phyloP scores from a whole-genome alignment of 495 filamentous ascomycete species.

The Podospora tetraspora region DNA sequence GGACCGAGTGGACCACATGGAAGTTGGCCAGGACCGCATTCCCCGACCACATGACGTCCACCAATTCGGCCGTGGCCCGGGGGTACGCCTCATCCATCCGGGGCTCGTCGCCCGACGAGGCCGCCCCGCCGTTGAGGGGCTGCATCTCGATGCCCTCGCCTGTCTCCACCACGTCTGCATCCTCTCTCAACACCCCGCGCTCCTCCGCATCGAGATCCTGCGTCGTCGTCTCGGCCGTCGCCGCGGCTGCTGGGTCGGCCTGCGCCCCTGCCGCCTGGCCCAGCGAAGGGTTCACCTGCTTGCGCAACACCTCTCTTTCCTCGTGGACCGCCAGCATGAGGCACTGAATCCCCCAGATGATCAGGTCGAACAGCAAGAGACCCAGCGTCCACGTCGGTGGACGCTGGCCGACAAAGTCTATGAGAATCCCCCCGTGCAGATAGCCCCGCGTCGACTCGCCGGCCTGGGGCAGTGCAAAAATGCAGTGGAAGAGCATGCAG shows the following conservation, averaged over 20 bases:
- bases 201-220: slow-evolving; percentile 82
- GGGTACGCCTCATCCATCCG: slow-evolving; percentile 45
- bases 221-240: slow-evolving; percentile 16
- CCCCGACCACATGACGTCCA: slow-evolving; percentile 61
- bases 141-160: slow-evolving; percentile 47
- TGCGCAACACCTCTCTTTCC: slow-evolving; percentile 57
- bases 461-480: slow-evolving; percentile 57
- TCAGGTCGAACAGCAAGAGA: slow-evolving; percentile 58
- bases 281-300: slow-evolving; percentile 33
- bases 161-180: slow-evolving; percentile 31
- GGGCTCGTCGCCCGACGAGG: slow-evolving; percentile 18
- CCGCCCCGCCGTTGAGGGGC: slow-evolving; percentile 25
- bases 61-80: slow-evolving; percentile 40
- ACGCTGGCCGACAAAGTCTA: slow-evolving; percentile 82
- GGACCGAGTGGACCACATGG: slow-evolving; percentile 60
- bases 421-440: slow-evolving; percentile 75
- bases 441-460: slow-evolving; percentile 75
- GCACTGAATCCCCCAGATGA: slow-evolving; percentile 63
- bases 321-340: slow-evolving; percentile 69
- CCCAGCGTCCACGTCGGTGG: slow-evolving; percentile 62
- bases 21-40: slow-evolving; percentile 65
- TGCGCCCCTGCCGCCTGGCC: slow-evolving; percentile 12
- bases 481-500: slow-evolving; percentile 66
- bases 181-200: slow-evolving; percentile 59
- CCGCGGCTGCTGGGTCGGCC: background rate